Conservation (phyloP, 768 basidiomycete genomes). For the Crucibulum laeve region DNA sequence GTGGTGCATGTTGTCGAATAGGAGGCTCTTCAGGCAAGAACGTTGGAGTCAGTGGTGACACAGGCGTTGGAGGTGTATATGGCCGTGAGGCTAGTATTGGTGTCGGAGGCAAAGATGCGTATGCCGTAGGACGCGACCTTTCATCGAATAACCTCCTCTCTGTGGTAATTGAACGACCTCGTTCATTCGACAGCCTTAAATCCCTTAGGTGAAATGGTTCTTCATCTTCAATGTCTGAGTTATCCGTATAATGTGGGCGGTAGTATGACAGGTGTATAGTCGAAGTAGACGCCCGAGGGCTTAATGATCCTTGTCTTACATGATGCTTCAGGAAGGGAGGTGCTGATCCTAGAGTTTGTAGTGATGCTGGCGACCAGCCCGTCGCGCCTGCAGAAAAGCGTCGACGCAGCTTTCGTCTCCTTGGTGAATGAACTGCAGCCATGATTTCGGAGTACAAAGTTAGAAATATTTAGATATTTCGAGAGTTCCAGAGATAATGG, state of each 20-base stretch:
- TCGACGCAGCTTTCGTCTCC: slow-evolving; percentile 24
- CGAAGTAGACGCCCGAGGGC: slow-evolving; percentile 19
- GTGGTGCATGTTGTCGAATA: slow-evolving; percentile 26
- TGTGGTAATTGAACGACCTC: slow-evolving; percentile 20
- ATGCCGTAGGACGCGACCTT: slow-evolving; percentile 42
- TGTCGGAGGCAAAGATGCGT: slow-evolving; percentile 72
- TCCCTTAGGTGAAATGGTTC: slow-evolving; percentile 9
- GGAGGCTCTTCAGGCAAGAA: slow-evolving; percentile 15
- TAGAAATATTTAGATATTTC: too few relatives aligned
- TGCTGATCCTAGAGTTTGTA: slow-evolving; percentile 20
- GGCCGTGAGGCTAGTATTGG: slow-evolving; percentile 53
- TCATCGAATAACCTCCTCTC: slow-evolving; percentile 16
- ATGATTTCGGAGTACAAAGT: too few relatives aligned
- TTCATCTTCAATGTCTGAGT: slow-evolving; percentile 25
- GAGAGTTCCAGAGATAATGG: too few relatives aligned
- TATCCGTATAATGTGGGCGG: slow-evolving; percentile 19
- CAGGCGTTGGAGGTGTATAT: slow-evolving; percentile 25
- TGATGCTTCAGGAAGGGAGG: slow-evolving; percentile 14
- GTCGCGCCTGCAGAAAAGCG: slow-evolving; percentile 25
- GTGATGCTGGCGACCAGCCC: slow-evolving; percentile 18
- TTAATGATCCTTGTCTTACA: slow-evolving; percentile 20
- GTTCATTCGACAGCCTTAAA: slow-evolving; percentile 4
- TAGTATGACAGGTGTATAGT: slow-evolving; percentile 12
- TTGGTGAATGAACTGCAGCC: too few relatives aligned
- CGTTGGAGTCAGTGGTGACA: slow-evolving; percentile 19